Evolutionary conservation across 306 rosid species (phyloP).

Genomic region (Pachyrhizus erosus): DNA sequence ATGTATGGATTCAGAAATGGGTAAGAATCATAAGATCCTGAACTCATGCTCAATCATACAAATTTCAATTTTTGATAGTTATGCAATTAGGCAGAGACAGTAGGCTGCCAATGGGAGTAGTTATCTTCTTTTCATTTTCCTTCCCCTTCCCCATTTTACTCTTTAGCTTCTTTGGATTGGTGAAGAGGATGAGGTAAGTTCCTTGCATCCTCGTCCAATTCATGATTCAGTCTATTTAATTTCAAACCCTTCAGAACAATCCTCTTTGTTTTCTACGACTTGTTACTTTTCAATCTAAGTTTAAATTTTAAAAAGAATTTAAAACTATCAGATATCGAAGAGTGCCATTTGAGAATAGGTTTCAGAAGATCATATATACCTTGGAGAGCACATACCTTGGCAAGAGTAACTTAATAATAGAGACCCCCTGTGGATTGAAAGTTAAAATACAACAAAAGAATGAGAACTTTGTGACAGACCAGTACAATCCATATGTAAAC

Average conservation of each 20-base stretch:
- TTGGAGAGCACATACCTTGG: slow-evolving; percentile 45
- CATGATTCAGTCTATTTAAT: neutral
- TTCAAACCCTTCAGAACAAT: neutral
- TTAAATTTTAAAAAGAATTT: neutral
- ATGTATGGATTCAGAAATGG: neutral
- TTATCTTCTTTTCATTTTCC: no score
- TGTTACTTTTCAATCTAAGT: neutral
- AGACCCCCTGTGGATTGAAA: slow-evolving; percentile 66
- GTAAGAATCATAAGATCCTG: neutral
- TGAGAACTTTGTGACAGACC: slow-evolving; percentile 30
- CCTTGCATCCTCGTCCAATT: neutral
- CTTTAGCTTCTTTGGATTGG: no score
- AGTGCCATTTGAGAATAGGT: neutral
- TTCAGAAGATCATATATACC: slow-evolving; percentile 51
- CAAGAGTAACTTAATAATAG: slow-evolving; percentile 63
- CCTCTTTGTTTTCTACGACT: neutral
- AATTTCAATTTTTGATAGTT: neutral
- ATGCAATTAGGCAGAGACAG: neutral
- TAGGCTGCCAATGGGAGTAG: no score
- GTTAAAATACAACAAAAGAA: slow-evolving; percentile 26
- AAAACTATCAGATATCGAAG: neutral
- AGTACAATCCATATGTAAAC: slow-evolving; percentile 13
- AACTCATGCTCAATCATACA: no score
- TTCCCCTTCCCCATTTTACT: no score
- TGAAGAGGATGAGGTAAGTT: neutral